Conservation (phyloP, 345 rosid genomes). For the Eutrema japonicum region DNA sequence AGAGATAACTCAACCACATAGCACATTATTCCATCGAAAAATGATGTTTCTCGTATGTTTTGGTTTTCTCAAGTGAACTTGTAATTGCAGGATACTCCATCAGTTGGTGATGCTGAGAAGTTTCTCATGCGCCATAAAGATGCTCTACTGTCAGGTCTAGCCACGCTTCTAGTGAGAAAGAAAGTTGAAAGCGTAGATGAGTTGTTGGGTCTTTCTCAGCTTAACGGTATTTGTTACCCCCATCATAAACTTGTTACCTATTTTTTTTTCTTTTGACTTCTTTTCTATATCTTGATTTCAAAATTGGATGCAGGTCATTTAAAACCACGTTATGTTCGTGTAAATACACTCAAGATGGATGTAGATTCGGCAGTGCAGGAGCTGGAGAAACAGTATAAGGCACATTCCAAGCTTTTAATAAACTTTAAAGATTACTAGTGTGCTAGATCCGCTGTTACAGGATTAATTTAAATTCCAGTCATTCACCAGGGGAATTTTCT, state of each 20-base stretch:
- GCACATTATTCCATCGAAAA: background rate
- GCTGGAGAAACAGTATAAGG: constrained; percentile 63
- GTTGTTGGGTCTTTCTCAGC: constrained; percentile 57
- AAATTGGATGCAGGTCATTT: constrained; percentile 56
- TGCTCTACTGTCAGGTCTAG: constrained; percentile 59
- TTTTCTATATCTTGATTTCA: constrained; percentile 7
- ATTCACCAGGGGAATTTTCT: background rate
- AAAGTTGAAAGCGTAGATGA: constrained; percentile 60
- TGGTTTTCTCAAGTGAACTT: constrained; percentile 28
- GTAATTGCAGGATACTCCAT: constrained; percentile 55
- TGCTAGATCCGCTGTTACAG: constrained; percentile 24
- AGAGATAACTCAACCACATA: background rate
- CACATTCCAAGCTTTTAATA: constrained; percentile 39
- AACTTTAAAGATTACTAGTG: background rate
- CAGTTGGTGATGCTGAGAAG: constrained; percentile 82
- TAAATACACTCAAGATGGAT: constrained; percentile 80
- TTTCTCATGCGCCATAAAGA: constrained; percentile 59
- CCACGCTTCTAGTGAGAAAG: constrained; percentile 67
- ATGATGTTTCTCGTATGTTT: constrained; percentile 7
- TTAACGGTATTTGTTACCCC: constrained; percentile 50
- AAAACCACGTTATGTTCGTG: constrained; percentile 84
- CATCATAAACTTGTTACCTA: background rate
- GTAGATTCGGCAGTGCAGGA: constrained; percentile 64
- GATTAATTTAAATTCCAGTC: background rate
- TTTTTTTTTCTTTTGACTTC: background rate